Evolutionary conservation across 2,329 filamentous ascomycete species (phyloP).

Genomic region (Ambrosiella beaveri): DNA sequence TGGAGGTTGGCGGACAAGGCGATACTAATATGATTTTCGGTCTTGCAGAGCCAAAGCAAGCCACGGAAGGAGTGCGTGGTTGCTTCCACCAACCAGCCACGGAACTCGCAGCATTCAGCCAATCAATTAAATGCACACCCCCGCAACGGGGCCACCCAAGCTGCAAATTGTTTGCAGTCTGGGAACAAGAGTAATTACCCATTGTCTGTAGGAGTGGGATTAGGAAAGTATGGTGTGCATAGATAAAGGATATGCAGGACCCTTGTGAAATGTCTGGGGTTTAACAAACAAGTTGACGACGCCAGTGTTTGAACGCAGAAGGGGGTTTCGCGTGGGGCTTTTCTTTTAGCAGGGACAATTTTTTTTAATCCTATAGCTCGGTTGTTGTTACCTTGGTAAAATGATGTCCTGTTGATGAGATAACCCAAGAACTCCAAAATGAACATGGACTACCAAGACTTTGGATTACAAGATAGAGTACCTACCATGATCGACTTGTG

Average conservation of each 20-base stretch:
- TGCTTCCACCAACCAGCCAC: background rate
- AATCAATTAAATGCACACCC: background rate
- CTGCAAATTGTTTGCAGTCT: no score
- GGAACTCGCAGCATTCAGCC: background rate
- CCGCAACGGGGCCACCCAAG: no score
- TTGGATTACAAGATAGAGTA: background rate
- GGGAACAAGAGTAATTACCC: no score
- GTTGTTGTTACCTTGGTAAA: background rate
- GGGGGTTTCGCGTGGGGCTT: background rate
- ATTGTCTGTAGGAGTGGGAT: background rate
- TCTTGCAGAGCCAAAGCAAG: background rate
- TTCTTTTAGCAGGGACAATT: background rate
- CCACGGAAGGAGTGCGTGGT: background rate
- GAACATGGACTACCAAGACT: background rate
- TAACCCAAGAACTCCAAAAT: background rate
- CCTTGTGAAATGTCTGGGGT: background rate
- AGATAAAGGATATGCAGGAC: background rate
- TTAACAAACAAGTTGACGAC: background rate
- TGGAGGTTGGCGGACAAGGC: conserved; percentile 3
- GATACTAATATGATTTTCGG: conserved; percentile 6
- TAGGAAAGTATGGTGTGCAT: no score
- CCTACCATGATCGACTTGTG: background rate
- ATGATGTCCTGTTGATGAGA: background rate
- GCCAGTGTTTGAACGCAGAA: background rate
- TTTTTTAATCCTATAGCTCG: background rate